A percentile compares a stretch with the other conserved stretches of the same genome.
Evolutionary conservation across 2,329 filamentous ascomycete genomes (phyloP).

Genomic region (Pseudocercospora musae): DNA sequence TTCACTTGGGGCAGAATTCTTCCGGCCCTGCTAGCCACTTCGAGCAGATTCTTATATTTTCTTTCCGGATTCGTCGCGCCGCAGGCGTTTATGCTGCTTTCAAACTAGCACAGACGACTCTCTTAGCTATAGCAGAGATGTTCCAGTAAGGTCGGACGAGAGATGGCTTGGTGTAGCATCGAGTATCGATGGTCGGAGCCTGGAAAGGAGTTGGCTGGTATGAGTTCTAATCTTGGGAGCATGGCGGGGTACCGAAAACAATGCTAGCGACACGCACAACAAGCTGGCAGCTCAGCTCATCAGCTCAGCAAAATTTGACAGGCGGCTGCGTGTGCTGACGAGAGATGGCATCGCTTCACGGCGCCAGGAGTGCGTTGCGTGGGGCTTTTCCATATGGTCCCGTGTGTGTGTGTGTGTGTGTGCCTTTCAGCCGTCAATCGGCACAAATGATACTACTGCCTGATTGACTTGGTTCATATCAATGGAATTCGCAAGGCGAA

Average conservation of each 20-base stretch:
- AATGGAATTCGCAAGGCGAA: neutral
- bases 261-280: neutral
- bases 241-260: neutral
- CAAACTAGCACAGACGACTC: neutral
- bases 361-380: neutral
- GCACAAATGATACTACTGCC: neutral
- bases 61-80: neutral
- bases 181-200: neutral
- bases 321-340: neutral
- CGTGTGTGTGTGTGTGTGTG: neutral
- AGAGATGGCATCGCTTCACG: neutral
- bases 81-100: neutral
- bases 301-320: neutral
- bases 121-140: neutral
- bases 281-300: too few relatives aligned
- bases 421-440: neutral
- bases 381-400: neutral
- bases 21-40: slow-evolving; percentile 18
- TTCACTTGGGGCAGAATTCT: slow-evolving; percentile 9
- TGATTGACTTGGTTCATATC: neutral
- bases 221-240: neutral
- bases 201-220: neutral
- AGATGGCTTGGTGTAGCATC: neutral
- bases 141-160: too few relatives aligned
- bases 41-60: slow-evolving; percentile 18